Conservation (phyloP, 2,329 filamentous ascomycete species). For the Orbilia brochopaga region DNA sequence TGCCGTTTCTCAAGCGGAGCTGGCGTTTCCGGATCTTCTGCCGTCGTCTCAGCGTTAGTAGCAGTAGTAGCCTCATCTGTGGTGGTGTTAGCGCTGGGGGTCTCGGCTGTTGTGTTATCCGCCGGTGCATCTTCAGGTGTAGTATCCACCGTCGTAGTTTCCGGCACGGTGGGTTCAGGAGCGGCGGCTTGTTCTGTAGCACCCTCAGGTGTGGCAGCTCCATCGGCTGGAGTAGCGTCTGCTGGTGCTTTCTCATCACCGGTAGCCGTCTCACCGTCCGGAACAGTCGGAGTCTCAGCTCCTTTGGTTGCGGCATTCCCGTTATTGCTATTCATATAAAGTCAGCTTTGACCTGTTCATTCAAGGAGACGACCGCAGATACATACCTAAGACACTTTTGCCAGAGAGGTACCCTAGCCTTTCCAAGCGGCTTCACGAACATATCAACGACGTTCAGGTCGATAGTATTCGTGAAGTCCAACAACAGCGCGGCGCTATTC, state of each 20-base stretch:
- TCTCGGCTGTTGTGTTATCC: not conserved
- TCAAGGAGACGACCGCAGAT: too few relatives aligned
- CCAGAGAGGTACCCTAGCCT: conserved; percentile 36
- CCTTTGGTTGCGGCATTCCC: too few relatives aligned
- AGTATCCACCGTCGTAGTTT: not conserved
- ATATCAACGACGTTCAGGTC: conserved; percentile 27
- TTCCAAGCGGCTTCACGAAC: conserved; percentile 35
- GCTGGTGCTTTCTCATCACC: too few relatives aligned
- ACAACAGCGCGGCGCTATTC: conserved; percentile 28
- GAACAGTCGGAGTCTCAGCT: too few relatives aligned
- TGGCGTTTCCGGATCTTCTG: not conserved
- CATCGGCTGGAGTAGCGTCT: too few relatives aligned
- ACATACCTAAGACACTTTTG: conserved; percentile 27
- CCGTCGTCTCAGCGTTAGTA: not conserved
- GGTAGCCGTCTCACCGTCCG: too few relatives aligned
- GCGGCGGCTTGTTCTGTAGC: not conserved
- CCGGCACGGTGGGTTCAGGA: not conserved
- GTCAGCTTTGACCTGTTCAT: too few relatives aligned
- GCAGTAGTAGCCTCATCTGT: not conserved
- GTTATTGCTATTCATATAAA: too few relatives aligned
- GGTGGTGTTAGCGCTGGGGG: not conserved
- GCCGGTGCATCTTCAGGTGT: not conserved
- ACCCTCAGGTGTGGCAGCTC: not conserved
- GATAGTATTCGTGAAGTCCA: conserved; percentile 37
- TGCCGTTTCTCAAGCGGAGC: conserved; percentile 17